Evolutionary conservation across 345 rosid species (phyloP).

Genomic region (Carallia brachiata): DNA sequence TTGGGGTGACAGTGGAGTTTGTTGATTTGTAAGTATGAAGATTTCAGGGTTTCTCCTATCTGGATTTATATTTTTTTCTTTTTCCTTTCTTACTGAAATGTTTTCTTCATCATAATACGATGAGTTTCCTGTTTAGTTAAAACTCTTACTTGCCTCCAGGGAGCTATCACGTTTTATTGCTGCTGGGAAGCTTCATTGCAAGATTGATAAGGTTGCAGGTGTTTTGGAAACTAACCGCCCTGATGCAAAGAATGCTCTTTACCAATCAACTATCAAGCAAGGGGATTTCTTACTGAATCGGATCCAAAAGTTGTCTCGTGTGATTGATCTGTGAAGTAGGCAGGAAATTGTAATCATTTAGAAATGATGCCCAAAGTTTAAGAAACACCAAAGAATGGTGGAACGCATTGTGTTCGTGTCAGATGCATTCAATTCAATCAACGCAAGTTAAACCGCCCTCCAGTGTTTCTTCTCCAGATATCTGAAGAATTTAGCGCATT

Average conservation of each 20-base stretch:
- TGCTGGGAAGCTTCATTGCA: slow-evolving; percentile 98
- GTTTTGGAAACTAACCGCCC: slow-evolving; percentile 98
- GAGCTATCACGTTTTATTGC: slow-evolving; percentile 93
- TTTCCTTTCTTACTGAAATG: not conserved
- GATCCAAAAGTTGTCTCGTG: slow-evolving; percentile 97
- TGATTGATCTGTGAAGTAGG: slow-evolving; percentile 71
- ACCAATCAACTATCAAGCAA: slow-evolving; percentile 98
- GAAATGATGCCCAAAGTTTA: slow-evolving; percentile 10
- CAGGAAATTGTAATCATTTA: not conserved
- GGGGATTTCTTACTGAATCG: slow-evolving; percentile 94
- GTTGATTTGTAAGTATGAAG: slow-evolving; percentile 78
- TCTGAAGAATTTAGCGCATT: slow-evolving; percentile 11
- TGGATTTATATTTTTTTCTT: not conserved
- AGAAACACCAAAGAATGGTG: slow-evolving; percentile 3
- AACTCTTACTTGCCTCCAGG: slow-evolving; percentile 38
- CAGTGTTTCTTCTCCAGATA: not conserved
- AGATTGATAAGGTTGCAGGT: slow-evolving; percentile 98
- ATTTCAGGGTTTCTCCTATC: not conserved
- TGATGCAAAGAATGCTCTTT: slow-evolving; percentile 97
- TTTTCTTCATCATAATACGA: not conserved
- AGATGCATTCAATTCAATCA: slow-evolving; percentile 14
- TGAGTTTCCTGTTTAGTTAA: not conserved
- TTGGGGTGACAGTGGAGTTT: slow-evolving; percentile 89
- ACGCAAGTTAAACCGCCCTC: slow-evolving; percentile 1
- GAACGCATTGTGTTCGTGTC: not conserved